Conservation (phyloP, 2,329 filamentous ascomycete genomes). For the Triangularia setosa region DNA sequence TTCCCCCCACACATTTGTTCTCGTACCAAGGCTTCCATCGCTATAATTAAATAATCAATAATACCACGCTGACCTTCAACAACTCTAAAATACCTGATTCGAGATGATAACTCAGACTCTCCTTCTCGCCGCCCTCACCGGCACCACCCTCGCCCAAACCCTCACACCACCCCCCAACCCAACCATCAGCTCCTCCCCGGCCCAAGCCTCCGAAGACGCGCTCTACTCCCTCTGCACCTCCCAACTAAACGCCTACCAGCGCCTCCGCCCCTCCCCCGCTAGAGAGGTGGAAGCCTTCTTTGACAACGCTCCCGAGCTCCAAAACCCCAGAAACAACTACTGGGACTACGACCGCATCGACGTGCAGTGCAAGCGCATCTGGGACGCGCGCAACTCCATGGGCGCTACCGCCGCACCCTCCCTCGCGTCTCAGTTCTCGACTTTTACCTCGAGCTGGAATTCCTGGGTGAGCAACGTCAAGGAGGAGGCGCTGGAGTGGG, state of each 20-base stretch:
- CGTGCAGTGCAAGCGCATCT: background rate
- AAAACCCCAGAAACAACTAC: background rate
- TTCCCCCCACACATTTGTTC: no score
- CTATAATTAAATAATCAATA: no score
- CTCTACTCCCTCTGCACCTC: background rate
- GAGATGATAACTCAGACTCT: background rate
- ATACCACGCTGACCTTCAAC: no score
- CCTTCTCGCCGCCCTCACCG: background rate
- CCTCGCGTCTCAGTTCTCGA: background rate
- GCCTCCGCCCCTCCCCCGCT: background rate
- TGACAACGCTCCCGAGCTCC: background rate
- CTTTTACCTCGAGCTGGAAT: background rate
- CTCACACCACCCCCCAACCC: background rate
- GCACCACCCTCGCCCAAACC: background rate
- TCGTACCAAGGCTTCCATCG: no score
- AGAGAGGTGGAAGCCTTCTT: background rate
- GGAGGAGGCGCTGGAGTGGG: background rate
- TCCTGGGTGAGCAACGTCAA: background rate
- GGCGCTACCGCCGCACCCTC: background rate
- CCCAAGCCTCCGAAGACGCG: background rate
- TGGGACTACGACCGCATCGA: background rate
- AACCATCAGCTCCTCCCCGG: background rate
- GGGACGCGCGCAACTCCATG: background rate
- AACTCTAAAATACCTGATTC: background rate
- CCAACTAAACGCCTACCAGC: background rate